Percentiles rank a stretch among this genome's conserved stretches.
Conservation (phyloP, 75 land plant genomes). For the Cunninghamia lanceolata region DNA sequence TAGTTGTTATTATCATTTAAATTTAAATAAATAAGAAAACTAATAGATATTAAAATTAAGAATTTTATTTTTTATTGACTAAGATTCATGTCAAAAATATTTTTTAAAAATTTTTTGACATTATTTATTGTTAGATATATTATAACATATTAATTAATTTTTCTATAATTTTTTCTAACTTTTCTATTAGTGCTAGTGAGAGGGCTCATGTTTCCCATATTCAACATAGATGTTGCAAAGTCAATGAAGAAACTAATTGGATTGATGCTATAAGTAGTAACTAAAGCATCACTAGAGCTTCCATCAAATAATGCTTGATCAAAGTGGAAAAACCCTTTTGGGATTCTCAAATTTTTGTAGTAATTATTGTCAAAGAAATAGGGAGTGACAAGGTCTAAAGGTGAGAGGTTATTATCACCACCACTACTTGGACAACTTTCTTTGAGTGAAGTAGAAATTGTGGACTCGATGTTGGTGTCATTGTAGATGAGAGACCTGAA, state of each 20-base stretch:
- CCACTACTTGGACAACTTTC: conserved; percentile 33
- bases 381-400: neutral
- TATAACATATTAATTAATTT: neutral
- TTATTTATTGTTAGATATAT: no score
- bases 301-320: neutral
- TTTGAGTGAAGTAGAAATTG: conserved; percentile 19
- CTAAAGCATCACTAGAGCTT: no score
- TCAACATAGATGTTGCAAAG: neutral
- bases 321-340: no score
- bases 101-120: no score
- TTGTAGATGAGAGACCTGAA: no score
- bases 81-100: no score
- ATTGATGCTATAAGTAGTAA: no score
- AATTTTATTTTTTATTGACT: no score
- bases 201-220: no score
- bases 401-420: neutral
- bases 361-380: neutral
- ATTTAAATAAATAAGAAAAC: no score
- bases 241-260: neutral
- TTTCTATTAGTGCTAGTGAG: neutral
- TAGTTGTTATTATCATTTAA: no score
- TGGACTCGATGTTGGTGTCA: conserved; percentile 20
- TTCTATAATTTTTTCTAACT: neutral
- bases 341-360: neutral
- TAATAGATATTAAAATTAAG: no score